Evolutionary conservation across 441 rosid genomes (phyloP).

Genomic region (Aleurites moluccanus): DNA sequence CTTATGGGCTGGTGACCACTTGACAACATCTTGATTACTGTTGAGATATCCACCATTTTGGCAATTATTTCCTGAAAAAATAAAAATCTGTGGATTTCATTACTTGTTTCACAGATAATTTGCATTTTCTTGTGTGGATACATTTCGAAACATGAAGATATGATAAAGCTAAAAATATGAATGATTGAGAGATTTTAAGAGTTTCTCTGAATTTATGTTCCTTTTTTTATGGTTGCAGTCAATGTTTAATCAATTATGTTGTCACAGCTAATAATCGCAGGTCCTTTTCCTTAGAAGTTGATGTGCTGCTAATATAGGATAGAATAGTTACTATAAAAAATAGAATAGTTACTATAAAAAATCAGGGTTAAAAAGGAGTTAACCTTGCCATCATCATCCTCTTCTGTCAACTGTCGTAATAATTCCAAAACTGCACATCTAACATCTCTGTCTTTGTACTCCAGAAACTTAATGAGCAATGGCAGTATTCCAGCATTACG

Average conservation of each 20-base stretch:
- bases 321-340: not conserved
- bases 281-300: too few relatives aligned
- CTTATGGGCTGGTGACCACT: conserved; percentile 59
- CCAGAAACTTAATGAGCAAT: conserved; percentile 49
- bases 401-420: conserved; percentile 52
- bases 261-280: too few relatives aligned
- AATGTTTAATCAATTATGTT: too few relatives aligned
- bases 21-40: conserved; percentile 53
- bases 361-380: conserved; percentile 12
- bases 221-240: not conserved
- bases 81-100: not conserved
- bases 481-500: conserved; percentile 59
- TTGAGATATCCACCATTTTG: conserved; percentile 43
- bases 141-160: not conserved
- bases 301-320: not conserved
- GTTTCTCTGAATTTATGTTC: not conserved
- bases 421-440: conserved; percentile 61
- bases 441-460: conserved; percentile 52
- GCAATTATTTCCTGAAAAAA: conserved; percentile 63
- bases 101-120: not conserved
- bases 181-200: not conserved
- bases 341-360: not conserved
- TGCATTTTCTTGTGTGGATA: not conserved
- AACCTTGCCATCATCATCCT: conserved; percentile 65
- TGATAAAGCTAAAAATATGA: too few relatives aligned